phyloP scores from a whole-genome alignment of 176 grass and related monocot genomes.

The Rhipidocladum racemiflorum region DNA sequence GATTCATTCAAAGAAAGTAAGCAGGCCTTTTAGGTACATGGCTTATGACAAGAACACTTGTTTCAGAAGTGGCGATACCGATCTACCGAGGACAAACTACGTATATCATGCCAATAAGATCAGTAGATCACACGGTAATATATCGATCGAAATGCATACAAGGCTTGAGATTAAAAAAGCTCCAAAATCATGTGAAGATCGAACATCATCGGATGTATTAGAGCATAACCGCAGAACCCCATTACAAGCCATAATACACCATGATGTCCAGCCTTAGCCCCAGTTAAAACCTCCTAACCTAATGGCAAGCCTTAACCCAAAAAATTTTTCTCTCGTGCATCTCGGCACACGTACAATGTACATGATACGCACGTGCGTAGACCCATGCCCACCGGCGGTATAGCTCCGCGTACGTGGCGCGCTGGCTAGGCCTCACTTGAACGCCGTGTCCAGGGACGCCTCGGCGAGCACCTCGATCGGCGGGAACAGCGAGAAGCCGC shows the following conservation, averaged over 20 bases:
- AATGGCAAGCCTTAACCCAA: neutral
- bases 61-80: neutral
- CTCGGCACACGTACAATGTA: neutral
- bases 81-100: neutral
- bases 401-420: neutral
- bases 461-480: slow-evolving; percentile 58
- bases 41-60: neutral
- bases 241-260: slow-evolving; percentile 43
- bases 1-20: neutral
- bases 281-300: neutral
- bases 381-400: neutral
- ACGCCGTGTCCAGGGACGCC: slow-evolving; percentile 70
- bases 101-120: neutral
- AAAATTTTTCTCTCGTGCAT: slow-evolving; percentile 19
- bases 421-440: slow-evolving; percentile 35
- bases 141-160: neutral
- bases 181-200: slow-evolving; percentile 3
- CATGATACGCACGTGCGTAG: neutral
- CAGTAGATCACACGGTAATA: neutral
- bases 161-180: neutral
- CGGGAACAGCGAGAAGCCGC: slow-evolving; percentile 69
- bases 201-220: slow-evolving; percentile 51
- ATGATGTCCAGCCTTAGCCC: slow-evolving; percentile 32
- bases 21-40: neutral
- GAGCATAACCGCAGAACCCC: slow-evolving; percentile 18